Base-by-base conservation (phyloP, 257 asterid genomes). In the Solanum chmielewskii region DNA sequence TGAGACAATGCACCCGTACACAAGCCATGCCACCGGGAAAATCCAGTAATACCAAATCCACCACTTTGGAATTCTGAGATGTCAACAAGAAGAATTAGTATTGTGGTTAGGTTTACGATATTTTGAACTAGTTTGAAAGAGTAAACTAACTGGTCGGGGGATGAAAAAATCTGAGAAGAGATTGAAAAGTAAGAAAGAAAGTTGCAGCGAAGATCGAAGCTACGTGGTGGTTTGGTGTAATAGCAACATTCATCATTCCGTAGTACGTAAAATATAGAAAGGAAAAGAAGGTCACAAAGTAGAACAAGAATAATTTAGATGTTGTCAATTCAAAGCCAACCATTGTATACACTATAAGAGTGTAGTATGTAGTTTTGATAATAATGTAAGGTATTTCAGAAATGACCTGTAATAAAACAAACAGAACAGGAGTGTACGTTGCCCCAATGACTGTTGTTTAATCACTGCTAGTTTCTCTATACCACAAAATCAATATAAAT, bases 31-130 rank as follows among this genome's bases (percentile, higher is more conserved):
- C 89, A 95, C 94, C 0, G 97, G 98, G 86, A 94, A 96, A 56
- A 95, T 88, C 96, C 97, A 96, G 87, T 95, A 94, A 87, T 96
- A 95, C 98, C 99, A 95, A 70, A 94, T 75, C 98, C 98, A 96
- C 98, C 99, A 95, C 88, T 91, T 93, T 0, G 99, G 97, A 87
- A 96, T 96, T 89, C 98, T 69, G 12, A 69, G 7, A 69, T 69
- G 11, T 7, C 21, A 21, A n/a, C 27, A 21, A 59, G 12, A 59
- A 96, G n/a, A 21, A 25, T 42, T 42, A 44, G 62, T 27, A 77
- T 44, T 45, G 62, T 25, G 6, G 15, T 42, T 45, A 44, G 31
- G 83, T 77, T 14, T 9, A 42, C 33, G 77, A 15, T 70, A 31
- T 15, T 70, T 71, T 35, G n/a, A 21, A 35, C 27, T 18, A 9